Evolutionary conservation across 352 stramenopile species (phyloP).

Genomic region (Pythium guiyangense): DNA sequence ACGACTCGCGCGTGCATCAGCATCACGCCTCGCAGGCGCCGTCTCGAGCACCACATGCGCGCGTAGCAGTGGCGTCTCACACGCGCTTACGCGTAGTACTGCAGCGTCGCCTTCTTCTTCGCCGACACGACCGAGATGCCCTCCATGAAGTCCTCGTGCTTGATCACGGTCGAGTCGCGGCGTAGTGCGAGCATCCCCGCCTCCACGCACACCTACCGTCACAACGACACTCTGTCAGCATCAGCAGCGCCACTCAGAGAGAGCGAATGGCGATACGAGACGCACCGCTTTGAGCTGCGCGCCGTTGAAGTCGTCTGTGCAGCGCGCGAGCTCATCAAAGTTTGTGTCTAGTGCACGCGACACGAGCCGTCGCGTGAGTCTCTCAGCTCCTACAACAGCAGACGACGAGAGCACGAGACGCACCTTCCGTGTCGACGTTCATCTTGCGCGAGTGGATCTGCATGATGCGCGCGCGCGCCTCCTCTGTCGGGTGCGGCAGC

Average conservation of each 20-base stretch:
- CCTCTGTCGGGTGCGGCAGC: constrained; percentile 96
- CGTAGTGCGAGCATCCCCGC: constrained; percentile 97
- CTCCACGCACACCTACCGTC: constrained; percentile 96
- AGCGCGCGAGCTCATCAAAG: constrained; percentile 96
- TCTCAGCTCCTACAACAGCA: no score
- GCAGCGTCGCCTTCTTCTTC: constrained; percentile 97
- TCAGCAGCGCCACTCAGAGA: no score
- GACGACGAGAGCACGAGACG: neutral
- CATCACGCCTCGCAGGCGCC: no score
- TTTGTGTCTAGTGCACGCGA: constrained; percentile 79
- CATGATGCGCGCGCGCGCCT: constrained; percentile 95
- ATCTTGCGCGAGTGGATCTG: constrained; percentile 98
- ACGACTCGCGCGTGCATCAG: no score
- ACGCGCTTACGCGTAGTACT: constrained; percentile 96
- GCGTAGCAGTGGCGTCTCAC: no score
- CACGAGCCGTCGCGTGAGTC: no score
- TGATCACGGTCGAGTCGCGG: constrained; percentile 93
- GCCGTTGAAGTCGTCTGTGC: constrained; percentile 99
- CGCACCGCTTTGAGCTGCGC: constrained; percentile 96
- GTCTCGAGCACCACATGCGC: no score
- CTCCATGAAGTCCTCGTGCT: constrained; percentile 99
- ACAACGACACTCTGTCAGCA: no score
- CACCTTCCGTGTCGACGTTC: constrained; percentile 91
- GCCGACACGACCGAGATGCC: constrained; percentile 96
- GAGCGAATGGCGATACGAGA: no score